Evolutionary conservation across 2,329 filamentous ascomycete species (phyloP), one percentile per base, ranked within the genome.

Genomic region (Thelonectria rubi): DNA sequence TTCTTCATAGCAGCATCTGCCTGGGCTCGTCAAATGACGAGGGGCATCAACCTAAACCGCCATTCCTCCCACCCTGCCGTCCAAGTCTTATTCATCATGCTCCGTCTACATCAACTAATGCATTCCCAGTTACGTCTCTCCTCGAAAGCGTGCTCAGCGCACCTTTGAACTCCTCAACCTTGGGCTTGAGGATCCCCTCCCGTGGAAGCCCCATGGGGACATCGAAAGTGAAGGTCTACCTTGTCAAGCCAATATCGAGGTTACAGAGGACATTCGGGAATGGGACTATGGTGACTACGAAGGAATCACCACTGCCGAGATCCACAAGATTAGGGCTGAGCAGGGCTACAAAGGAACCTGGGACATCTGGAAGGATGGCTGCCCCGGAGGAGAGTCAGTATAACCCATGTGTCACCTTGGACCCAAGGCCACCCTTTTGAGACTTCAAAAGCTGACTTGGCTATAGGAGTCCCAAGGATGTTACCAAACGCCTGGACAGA

Each of bases 281-380:
- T 95, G 93, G 92, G 90, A 95, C 77, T 96, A 97, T 73, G 93
- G 91, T 46, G 86, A 90, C 67, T 97, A 96, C 73, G 92, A 97
- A 78, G 93, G 93, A 9, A 84, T 95, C 73, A 92, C 90, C 37
- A 89, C 84, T 64, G 78, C 82, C 15, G 82, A 92, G 67, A 96
- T 96, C 73, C 82, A 85, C 52, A 81, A 82, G 54, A 72, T 79
- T 67, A 84, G 85, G 52, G 81, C 78, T 62, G 80, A 84, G 70
- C 80, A 86, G 60, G 91, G 91, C 8, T 79, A 84, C 18, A 67
- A 80, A 42, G 82, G 80, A 4, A 75, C 78, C 21, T 96, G 92
- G 92, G 91, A 95, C 78, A 96, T 97, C 66, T 97, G 93, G 93
- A 82, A 81, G n/a, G 92, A 96, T 74, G 93, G 93, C 0, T 97